A percentile compares a stretch with the other conserved stretches of the same genome.
These are phyloP conservation scores for Trichoderma harzianum DNA, from an alignment of 2,329 filamentous ascomycete genomes.

Conservation along the genomic window DNA sequence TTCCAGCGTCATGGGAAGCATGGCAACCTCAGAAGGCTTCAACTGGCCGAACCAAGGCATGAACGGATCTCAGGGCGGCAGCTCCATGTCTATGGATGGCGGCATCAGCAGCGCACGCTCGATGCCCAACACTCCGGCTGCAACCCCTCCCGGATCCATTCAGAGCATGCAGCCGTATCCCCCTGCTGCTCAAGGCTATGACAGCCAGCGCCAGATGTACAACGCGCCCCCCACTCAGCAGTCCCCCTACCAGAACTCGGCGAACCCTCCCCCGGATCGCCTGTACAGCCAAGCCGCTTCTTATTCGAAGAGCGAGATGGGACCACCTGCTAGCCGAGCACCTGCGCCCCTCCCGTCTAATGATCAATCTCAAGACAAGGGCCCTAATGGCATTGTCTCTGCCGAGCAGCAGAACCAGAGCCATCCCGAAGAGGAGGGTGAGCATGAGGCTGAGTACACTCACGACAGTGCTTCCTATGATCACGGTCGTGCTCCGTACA, in stretches of 20 bases:
- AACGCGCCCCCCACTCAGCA: constrained; percentile 67
- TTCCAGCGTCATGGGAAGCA: constrained; percentile 74
- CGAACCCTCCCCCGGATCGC: constrained; percentile 56
- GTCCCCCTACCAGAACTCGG: constrained; percentile 65
- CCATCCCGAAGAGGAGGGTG: constrained; percentile 64
- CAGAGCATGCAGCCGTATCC: constrained; percentile 79
- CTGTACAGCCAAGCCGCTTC: constrained; percentile 65
- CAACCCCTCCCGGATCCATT: constrained; percentile 78
- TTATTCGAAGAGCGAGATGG: constrained; percentile 87
- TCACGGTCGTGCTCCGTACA: constrained; percentile 69
- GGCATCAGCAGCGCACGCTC: constrained; percentile 73
- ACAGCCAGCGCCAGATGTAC: constrained; percentile 75
- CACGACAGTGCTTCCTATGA: constrained; percentile 76
- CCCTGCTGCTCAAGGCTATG: constrained; percentile 65
- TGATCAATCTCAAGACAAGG: constrained; percentile 62
- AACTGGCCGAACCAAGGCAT: constrained; percentile 70
- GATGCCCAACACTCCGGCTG: constrained; percentile 86
- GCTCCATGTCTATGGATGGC: constrained; percentile 78
- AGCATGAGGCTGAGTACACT: constrained; percentile 81
- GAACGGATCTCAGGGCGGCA: constrained; percentile 58
- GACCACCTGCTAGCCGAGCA: constrained; percentile 66
- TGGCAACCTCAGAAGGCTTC: constrained; percentile 74
- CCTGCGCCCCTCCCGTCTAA: constrained; percentile 54
- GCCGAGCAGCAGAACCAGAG: constrained; percentile 46
- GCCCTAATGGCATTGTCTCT: constrained; percentile 60